Conservation (phyloP, 371 early-diverging fungal species). For the Rhizopus microsporus region DNA sequence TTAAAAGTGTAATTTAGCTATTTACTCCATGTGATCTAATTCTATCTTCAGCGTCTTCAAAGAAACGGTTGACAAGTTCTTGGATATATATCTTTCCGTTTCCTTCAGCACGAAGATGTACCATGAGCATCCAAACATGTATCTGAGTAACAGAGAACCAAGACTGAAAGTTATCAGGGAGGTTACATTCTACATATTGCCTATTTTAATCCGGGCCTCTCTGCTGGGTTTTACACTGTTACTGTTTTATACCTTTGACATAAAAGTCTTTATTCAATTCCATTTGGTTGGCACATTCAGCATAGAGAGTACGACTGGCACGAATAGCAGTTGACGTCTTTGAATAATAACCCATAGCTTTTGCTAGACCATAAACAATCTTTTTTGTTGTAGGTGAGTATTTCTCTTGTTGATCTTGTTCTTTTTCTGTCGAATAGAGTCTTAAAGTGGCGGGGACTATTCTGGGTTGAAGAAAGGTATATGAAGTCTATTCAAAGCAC, state of each 20-base stretch:
- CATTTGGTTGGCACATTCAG: constrained; percentile 53
- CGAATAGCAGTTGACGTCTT: constrained; percentile 59
- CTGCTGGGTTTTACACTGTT: not conserved
- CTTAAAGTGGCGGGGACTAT: not conserved
- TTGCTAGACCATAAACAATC: constrained; percentile 51
- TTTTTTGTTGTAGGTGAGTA: constrained; percentile 46
- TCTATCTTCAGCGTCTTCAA: constrained; percentile 84
- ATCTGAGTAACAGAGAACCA: constrained; percentile 92
- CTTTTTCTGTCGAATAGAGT: not conserved
- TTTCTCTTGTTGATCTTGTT: constrained; percentile 8
- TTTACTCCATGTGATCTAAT: constrained; percentile 68
- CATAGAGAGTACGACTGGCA: constrained; percentile 55
- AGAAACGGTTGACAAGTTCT: constrained; percentile 86
- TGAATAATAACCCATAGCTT: constrained; percentile 57
- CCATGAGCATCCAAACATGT: constrained; percentile 94
- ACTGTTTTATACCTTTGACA: constrained; percentile 41
- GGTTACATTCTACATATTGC: constrained; percentile 54
- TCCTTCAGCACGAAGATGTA: constrained; percentile 72
- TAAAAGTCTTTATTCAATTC: constrained; percentile 59
- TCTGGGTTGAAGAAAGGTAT: not conserved
- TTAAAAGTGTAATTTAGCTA: not conserved
- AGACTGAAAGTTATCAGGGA: constrained; percentile 91
- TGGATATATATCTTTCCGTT: constrained; percentile 81
- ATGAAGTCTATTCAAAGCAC: not conserved
- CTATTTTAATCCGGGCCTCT: not conserved